phyloP scores from a whole-genome alignment of 2,329 filamentous ascomycete species.

The Sporothrix mexicana region DNA sequence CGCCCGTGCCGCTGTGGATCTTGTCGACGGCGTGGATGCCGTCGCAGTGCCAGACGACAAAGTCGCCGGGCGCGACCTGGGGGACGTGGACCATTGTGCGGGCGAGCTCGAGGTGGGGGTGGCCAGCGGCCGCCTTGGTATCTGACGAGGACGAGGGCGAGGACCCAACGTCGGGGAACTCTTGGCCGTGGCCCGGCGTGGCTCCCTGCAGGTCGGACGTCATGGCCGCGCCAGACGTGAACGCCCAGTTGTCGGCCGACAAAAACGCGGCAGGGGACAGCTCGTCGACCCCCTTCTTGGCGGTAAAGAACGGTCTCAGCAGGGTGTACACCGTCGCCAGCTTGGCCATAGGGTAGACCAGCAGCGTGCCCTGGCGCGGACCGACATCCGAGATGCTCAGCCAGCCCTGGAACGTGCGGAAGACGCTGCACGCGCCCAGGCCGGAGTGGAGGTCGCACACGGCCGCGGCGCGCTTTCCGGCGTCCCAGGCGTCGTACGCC shows the following conservation, averaged over 20 bases:
- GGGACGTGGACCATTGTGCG: slow-evolving; percentile 76
- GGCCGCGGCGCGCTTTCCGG: slow-evolving; percentile 68
- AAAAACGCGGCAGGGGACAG: slow-evolving; percentile 47
- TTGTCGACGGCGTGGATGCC: slow-evolving; percentile 83
- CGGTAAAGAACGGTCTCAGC: slow-evolving; percentile 81
- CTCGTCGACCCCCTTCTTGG: slow-evolving; percentile 44
- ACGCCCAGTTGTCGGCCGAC: slow-evolving; percentile 49
- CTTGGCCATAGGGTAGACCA: slow-evolving; percentile 78
- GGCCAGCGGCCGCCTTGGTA: slow-evolving; percentile 48
- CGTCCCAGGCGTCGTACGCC: slow-evolving; percentile 81
- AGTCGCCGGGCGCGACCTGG: slow-evolving; percentile 72
- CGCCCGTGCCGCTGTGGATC: slow-evolving; percentile 70
- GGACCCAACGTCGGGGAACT: slow-evolving; percentile 57
- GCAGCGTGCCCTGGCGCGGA: slow-evolving; percentile 77
- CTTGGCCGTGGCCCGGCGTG: slow-evolving; percentile 69
- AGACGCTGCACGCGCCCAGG: slow-evolving; percentile 80
- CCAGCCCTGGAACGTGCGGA: slow-evolving; percentile 92
- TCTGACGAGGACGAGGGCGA: too few species aligned
- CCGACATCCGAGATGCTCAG: slow-evolving; percentile 75
- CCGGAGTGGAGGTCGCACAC: slow-evolving; percentile 80
- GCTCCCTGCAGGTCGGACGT: slow-evolving; percentile 66
- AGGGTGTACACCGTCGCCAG: slow-evolving; percentile 80
- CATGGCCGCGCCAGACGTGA: slow-evolving; percentile 40
- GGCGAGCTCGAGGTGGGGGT: slow-evolving; percentile 72
- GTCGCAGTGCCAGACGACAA: slow-evolving; percentile 85